phyloP scores from a whole-genome alignment of 139 green algal species.

The Prasinococcaceae sp. region DNA sequence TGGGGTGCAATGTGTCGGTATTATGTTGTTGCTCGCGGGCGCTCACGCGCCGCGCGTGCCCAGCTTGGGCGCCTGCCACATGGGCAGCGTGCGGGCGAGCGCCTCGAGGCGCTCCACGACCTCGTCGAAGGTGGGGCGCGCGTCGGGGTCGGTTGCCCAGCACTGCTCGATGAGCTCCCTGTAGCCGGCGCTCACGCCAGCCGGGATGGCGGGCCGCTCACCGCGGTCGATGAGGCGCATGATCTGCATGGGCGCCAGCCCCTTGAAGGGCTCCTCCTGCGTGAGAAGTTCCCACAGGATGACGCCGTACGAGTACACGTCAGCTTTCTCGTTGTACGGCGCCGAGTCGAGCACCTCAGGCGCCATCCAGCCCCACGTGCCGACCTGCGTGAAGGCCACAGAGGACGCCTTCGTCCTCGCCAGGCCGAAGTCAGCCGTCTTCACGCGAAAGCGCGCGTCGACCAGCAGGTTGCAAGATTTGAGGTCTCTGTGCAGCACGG shows the following conservation, averaged over 20 bases:
- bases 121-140: neutral
- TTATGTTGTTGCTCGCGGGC: too few species aligned
- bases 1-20: too few species aligned
- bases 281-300: constrained; percentile 44
- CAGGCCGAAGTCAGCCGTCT: constrained; percentile 59
- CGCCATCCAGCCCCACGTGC: constrained; percentile 59
- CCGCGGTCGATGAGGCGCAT: constrained; percentile 2
- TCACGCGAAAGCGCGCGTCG: constrained; percentile 51
- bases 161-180: neutral
- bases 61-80: too few species aligned
- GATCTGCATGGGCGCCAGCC: constrained; percentile 42
- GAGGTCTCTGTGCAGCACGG: constrained; percentile 69
- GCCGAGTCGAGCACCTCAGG: constrained; percentile 41
- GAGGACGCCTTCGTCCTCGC: constrained; percentile 18
- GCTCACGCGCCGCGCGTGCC: too few species aligned
- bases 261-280: constrained; percentile 46
- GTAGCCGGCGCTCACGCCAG: neutral
- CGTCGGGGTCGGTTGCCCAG: neutral
- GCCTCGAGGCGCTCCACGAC: neutral
- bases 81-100: too few species aligned
- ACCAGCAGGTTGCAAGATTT: constrained; percentile 51
- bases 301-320: constrained; percentile 37
- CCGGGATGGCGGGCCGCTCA: constrained; percentile 5
- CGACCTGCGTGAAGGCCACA: constrained; percentile 14
- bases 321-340: constrained; percentile 21